Evolutionary conservation across 768 basidiomycete species (phyloP).

Genomic region (Inosperma sp.): DNA sequence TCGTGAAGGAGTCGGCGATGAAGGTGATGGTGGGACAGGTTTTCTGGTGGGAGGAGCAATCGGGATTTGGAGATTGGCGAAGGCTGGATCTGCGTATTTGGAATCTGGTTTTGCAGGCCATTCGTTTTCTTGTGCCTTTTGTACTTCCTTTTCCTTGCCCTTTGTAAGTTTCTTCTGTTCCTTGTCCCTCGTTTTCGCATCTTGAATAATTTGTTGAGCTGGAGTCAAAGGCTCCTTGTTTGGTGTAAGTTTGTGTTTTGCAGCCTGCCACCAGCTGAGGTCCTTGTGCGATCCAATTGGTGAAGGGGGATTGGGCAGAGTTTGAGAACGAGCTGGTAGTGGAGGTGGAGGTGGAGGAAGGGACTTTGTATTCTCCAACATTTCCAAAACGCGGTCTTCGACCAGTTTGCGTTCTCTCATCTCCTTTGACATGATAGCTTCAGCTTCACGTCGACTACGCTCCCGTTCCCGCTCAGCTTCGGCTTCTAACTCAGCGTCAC

Average conservation of each 20-base stretch:
- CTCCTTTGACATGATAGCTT: conserved; percentile 67
- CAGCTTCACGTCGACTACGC: conserved; percentile 69
- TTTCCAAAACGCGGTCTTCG: conserved; percentile 73
- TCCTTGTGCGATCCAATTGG: conserved; percentile 65
- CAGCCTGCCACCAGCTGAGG: conserved; percentile 68
- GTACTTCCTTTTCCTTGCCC: conserved; percentile 35
- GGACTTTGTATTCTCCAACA: conserved; percentile 52
- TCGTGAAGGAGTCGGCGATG: conserved; percentile 62
- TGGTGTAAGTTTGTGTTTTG: conserved; percentile 73
- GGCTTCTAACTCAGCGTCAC: conserved; percentile 78
- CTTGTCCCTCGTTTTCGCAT: conserved; percentile 63
- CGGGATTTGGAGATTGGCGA: conserved; percentile 50
- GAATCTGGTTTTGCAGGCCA: conserved; percentile 53
- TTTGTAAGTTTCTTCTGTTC: conserved; percentile 51
- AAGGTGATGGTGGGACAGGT: conserved; percentile 49
- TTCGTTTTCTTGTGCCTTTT: conserved; percentile 26
- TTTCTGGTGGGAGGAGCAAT: conserved; percentile 41
- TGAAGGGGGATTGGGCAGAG: conserved; percentile 53
- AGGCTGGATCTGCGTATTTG: conserved; percentile 56
- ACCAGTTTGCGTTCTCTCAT: conserved; percentile 61
- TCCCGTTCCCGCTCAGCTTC: conserved; percentile 78
- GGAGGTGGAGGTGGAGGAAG: conserved; percentile 59
- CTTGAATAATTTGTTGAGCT: conserved; percentile 76
- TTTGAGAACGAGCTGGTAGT: conserved; percentile 59
- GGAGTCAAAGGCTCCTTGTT: conserved; percentile 78